Base-by-base conservation (phyloP, 2,329 filamentous ascomycete species). In the Hymenoscyphus albidus region DNA sequence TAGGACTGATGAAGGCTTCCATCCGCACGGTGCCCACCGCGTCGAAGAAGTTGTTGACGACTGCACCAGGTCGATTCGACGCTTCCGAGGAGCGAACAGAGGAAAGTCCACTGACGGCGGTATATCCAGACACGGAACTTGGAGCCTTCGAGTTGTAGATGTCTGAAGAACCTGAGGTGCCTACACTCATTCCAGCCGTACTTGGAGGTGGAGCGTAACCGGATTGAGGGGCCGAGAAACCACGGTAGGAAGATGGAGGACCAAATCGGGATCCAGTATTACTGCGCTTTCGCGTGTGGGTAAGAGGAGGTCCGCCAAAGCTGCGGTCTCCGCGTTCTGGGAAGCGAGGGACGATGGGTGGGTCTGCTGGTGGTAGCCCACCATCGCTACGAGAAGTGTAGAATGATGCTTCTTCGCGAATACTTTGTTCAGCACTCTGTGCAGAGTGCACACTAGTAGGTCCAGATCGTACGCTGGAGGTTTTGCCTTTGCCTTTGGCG, bases 21-120 rank as follows among this genome's bases (percentile, higher is more conserved):
- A 99, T 98, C 35, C 95, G 87, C 58, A 98, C 87, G 1, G 93
- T 98, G 1, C 93, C 93, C 64, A 96, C 89, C 1, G 90, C 90
- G 71, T 96, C 93, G 73, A 95, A 95, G 79, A 95, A 93, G 76
- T 76, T 76, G 51, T 75, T 74, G 12, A 72, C 71, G 13, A 73
- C 72, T 6, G 66, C 70, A 74, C 57, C 71, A 18, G 74, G 73
- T 5, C 72, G 69, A 54, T 67, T 64, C 16, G 70, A 72, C 2
- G 72, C 73, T 59, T 76, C 74, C 7, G 71, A 74, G 16, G 74
- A 74, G 9, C 74, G 72, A 55, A 74, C 69, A 0, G 72, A 74
- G 9, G 71, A 72, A 27, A 70, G 70, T 73, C 75, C 65, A 78
- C 80, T 72, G 10, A 68, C 66, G 12, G 77, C 79, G 77, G 79